Conservation (phyloP, 73 alveolate species). For the Tetrahymena elliotti region DNA sequence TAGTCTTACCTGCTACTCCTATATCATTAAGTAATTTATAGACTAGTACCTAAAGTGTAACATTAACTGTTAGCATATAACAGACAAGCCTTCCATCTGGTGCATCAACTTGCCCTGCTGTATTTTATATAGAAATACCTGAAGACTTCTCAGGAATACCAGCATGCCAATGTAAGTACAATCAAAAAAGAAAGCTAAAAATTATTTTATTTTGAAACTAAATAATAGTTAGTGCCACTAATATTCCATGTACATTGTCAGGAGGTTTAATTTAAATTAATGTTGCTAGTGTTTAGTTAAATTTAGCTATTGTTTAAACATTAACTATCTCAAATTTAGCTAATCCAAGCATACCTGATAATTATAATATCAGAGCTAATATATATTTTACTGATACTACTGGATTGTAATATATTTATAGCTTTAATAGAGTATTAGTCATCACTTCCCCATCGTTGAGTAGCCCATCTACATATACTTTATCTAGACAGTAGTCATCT, state of each 20-base stretch:
- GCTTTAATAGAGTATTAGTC: neutral
- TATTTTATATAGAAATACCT: conserved; percentile 11
- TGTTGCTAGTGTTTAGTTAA: neutral
- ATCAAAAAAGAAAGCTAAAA: neutral
- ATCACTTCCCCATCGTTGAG: neutral
- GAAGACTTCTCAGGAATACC: conserved; percentile 26
- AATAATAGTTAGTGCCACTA: neutral
- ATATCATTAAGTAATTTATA: neutral
- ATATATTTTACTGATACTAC: neutral
- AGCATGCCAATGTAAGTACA: conserved; percentile 1
- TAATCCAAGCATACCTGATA: neutral
- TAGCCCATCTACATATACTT: neutral
- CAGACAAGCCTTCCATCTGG: neutral
- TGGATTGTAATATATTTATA: neutral
- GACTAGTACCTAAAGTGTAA: neutral
- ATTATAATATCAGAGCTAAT: conserved; percentile 1
- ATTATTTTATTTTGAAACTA: neutral
- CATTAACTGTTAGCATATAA: neutral
- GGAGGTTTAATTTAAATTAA: conserved; percentile 1
- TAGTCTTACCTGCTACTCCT: neutral
- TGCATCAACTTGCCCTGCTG: neutral
- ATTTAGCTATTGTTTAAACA: neutral
- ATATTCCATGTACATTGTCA: neutral
- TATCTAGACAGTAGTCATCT: neutral
- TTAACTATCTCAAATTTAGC: neutral